These are phyloP conservation scores for Hypoxylon sp. DNA, from an alignment of 2,329 filamentous ascomycete genomes.

Conservation along the genomic window DNA sequence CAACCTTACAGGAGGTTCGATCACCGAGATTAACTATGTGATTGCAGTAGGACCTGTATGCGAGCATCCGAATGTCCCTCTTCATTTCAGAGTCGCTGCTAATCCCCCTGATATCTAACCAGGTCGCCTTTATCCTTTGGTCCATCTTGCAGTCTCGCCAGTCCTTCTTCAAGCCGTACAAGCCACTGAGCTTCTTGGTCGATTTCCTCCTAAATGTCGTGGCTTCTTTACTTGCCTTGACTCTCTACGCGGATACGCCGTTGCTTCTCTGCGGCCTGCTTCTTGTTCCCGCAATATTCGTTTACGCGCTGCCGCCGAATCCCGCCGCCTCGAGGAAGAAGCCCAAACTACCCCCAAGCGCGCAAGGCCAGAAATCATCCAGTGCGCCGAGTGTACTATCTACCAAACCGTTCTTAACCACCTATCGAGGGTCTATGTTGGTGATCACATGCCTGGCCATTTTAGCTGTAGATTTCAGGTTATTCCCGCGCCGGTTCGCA, in stretches of 20 bases:
- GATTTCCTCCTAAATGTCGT: slow-evolving; percentile 92
- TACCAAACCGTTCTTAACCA: slow-evolving; percentile 91
- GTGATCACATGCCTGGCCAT: slow-evolving; percentile 91
- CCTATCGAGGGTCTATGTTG: slow-evolving; percentile 93
- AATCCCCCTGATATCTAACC: slow-evolving; percentile 41
- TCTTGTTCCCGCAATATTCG: slow-evolving; percentile 76
- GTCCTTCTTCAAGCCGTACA: slow-evolving; percentile 85
- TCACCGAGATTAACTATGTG: slow-evolving; percentile 89
- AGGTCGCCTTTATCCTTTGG: slow-evolving; percentile 90
- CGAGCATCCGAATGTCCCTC: slow-evolving; percentile 42
- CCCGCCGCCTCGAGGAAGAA: slow-evolving; percentile 64
- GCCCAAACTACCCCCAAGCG: slow-evolving; percentile 63
- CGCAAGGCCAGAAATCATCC: slow-evolving; percentile 56
- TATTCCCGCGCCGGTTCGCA: slow-evolving; percentile 94
- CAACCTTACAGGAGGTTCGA: slow-evolving; percentile 85
- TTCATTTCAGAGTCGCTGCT: slow-evolving; percentile 18
- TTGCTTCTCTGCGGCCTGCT: slow-evolving; percentile 82
- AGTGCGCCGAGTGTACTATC: slow-evolving; percentile 71
- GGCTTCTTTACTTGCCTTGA: slow-evolving; percentile 86
- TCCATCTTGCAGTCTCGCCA: slow-evolving; percentile 88
- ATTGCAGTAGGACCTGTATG: slow-evolving; percentile 87
- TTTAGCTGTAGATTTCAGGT: slow-evolving; percentile 93
- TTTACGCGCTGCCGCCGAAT: slow-evolving; percentile 68
- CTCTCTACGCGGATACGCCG: slow-evolving; percentile 83
- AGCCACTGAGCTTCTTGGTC: slow-evolving; percentile 74